A percentile compares a stretch with the other conserved stretches of the same genome.
These are phyloP conservation scores for Lactarius akahatsu DNA, from an alignment of 768 basidiomycete genomes.

Conservation along the genomic window DNA sequence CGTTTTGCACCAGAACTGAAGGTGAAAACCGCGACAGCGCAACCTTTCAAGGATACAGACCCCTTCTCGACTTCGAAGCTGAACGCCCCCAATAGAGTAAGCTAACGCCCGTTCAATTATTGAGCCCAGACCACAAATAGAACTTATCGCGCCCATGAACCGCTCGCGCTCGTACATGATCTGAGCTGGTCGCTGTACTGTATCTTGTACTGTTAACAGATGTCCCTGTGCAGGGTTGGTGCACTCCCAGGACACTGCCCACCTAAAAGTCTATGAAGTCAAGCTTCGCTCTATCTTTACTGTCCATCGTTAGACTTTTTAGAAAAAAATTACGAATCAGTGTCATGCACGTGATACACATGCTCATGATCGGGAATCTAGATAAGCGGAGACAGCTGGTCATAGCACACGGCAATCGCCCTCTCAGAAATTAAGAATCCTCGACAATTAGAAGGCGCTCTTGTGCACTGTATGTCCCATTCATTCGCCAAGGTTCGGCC, in stretches of 20 bases:
- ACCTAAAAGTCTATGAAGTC: background rate
- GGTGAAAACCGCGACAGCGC: background rate
- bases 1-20: background rate
- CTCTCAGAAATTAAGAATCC: background rate
- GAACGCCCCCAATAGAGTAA: background rate
- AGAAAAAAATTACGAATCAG: background rate
- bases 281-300: background rate
- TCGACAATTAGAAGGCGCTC: background rate
- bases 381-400: background rate
- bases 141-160: background rate
- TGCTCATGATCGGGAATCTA: background rate
- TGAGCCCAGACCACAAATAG: background rate
- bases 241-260: background rate
- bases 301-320: background rate
- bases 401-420: conserved; percentile 1
- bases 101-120: background rate
- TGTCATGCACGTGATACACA: background rate
- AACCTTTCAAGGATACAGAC: conserved; percentile 1
- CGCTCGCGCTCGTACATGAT: background rate
- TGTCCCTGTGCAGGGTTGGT: background rate
- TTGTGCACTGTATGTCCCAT: background rate
- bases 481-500: background rate
- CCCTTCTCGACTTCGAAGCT: background rate
- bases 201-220: too few species aligned
- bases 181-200: background rate